Base-by-base conservation (phyloP, 75 land plant species). In the Sequoia sempervirens region DNA sequence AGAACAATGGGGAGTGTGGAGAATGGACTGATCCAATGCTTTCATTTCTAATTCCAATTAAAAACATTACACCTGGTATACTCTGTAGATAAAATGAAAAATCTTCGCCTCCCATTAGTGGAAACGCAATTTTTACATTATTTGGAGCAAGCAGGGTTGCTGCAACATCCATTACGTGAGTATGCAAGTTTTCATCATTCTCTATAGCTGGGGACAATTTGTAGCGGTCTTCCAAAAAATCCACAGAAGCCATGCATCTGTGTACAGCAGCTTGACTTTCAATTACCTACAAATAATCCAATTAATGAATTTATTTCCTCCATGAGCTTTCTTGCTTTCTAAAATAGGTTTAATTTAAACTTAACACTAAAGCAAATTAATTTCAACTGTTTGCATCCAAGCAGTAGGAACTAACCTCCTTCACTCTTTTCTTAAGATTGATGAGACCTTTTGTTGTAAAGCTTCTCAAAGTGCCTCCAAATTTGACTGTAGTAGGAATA, bases 51-150 rank as follows among this genome's bases (percentile, higher is more conserved):
- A 86, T 86, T 28, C 95, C 95, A 54, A 93, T 40, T 0, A 84
- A 41, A 23, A 90, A 80, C 40, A 88, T 83, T 6, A 85, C 85
- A 76, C 93, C 95, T 34, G 95, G 95, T 15, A 93, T 85, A 28
- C 85, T 80, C 64, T 92, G 82, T 66, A 80, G 80, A 84, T 83
- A 93, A 88, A 93, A 92, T 5, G 95, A 80, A 80, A 93, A 93
- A 79, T 93, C 95, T 81, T 93, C 95, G 36, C 92, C 87, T 40
- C 87, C 93, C 90, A 90, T 93, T 79, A 83, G 43, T 8, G 38
- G 79, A 3, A 53, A n/a, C 15, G 85, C 61, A n/a, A 56, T 1
- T 54, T 66, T 56, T 11, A 84, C 85, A 82, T 91, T 90, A 36
- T 85, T 76, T 68, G 81, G 82, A n/a, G 92, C 95, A 46, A 93